Evolutionary conservation across 192 early-diverging fungal species (phyloP).

Genomic region (Tieghemiomyces parasiticus): DNA sequence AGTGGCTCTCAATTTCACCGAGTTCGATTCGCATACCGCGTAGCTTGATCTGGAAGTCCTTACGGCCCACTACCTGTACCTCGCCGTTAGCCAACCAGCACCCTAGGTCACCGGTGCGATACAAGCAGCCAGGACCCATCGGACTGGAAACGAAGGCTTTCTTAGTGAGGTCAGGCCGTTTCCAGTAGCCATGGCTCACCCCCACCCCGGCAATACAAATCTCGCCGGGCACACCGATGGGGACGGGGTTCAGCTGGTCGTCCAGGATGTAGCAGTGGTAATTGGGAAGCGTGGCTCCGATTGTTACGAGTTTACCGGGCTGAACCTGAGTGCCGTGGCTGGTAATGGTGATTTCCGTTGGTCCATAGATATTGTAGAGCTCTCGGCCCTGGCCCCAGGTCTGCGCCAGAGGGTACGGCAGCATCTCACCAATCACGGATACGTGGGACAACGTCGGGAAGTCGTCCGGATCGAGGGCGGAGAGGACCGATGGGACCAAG

Average conservation of each 20-base stretch:
- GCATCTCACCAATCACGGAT: not conserved
- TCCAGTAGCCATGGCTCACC: not conserved
- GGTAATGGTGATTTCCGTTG: constrained; percentile 1
- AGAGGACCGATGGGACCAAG: not conserved
- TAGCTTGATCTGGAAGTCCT: not conserved
- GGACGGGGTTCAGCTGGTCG: not conserved
- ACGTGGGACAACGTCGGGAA: not conserved
- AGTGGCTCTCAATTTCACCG: not conserved
- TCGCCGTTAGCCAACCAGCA: constrained; percentile 4
- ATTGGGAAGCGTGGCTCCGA: not conserved
- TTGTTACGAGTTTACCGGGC: not conserved
- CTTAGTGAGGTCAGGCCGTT: not conserved
- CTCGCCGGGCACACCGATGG: not conserved
- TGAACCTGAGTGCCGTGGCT: not conserved
- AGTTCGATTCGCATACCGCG: not conserved
- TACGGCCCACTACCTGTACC: not conserved
- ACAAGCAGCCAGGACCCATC: not conserved
- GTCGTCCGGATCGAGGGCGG: not conserved
- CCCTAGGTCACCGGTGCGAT: not conserved
- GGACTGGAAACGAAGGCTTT: not conserved
- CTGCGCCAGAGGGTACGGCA: not conserved
- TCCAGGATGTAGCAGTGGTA: constrained; percentile 2
- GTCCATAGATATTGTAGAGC: not conserved
- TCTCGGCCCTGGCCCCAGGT: not conserved
- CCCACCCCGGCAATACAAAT: constrained; percentile 3